A percentile compares a stretch with the other conserved stretches of the same genome.
Evolutionary conservation across 495 filamentous ascomycete species (phyloP).

Genomic region (Amniculicola lignicola): DNA sequence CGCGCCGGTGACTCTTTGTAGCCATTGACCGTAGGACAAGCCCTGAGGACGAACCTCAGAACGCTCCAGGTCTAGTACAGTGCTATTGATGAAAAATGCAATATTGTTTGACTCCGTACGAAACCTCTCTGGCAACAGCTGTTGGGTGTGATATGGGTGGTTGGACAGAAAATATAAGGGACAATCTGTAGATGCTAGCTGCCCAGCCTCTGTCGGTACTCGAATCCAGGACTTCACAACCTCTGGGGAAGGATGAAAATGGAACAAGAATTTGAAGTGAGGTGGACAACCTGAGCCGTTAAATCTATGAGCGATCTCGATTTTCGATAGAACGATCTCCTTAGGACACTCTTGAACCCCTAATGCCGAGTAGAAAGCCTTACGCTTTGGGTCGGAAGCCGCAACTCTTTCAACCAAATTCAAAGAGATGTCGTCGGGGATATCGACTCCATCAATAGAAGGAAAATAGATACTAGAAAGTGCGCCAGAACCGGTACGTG

Average conservation of each 20-base stretch:
- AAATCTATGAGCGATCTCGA: background rate
- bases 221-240: background rate
- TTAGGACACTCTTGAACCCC: constrained; percentile 5
- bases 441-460: background rate
- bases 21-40: constrained; percentile 5
- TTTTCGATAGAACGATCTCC: background rate
- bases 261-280: constrained; percentile 2
- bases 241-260: background rate
- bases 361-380: background rate
- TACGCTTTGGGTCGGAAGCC: background rate
- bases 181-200: background rate
- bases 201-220: background rate
- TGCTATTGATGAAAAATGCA: background rate
- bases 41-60: background rate
- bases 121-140: background rate
- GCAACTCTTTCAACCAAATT: background rate
- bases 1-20: background rate
- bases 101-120: background rate
- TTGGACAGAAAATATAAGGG: constrained; percentile 3
- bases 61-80: background rate
- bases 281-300: background rate
- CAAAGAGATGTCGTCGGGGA: constrained; percentile 1
- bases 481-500: background rate
- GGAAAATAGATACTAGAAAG: constrained; percentile 2
- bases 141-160: background rate